phyloP scores from a whole-genome alignment of 208 protist genomes.

The Strigomonas galati region DNA sequence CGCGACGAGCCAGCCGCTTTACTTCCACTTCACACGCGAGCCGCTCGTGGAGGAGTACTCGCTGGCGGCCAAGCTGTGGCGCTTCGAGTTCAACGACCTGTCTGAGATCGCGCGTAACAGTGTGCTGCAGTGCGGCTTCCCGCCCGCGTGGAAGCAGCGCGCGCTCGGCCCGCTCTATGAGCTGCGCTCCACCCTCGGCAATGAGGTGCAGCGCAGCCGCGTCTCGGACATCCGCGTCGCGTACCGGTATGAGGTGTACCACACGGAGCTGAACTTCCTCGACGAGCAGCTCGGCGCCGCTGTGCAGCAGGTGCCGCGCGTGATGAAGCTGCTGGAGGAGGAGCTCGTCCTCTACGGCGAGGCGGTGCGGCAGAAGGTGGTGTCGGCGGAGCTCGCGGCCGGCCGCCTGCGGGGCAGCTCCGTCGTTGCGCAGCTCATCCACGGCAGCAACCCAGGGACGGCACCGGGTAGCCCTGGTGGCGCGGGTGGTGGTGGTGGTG shows the following conservation, averaged over 20 bases:
- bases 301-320: constrained; percentile 54
- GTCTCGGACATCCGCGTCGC: constrained; percentile 95
- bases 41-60: constrained; percentile 99
- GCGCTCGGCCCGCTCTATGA: constrained; percentile 93
- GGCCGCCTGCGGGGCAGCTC: not conserved
- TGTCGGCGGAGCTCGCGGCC: not conserved
- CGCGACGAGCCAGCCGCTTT: constrained; percentile 97
- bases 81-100: constrained; percentile 95
- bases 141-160: constrained; percentile 89
- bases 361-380: constrained; percentile 22
- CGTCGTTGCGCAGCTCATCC: constrained; percentile 6
- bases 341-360: constrained; percentile 63
- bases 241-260: constrained; percentile 94
- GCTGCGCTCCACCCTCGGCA: constrained; percentile 84
- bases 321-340: constrained; percentile 68
- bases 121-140: constrained; percentile 95
- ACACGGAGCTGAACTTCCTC: constrained; percentile 87
- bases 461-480: not conserved
- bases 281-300: constrained; percentile 54
- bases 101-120: constrained; percentile 98
- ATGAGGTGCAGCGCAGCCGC: constrained; percentile 94
- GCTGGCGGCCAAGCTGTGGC: constrained; percentile 97
- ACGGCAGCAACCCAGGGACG: not conserved
- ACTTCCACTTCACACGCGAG: constrained; percentile 94
- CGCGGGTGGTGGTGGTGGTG: not conserved